Conservation (phyloP, 1,284 basidiomycete species). For the Uromyces viciae-fabae region DNA sequence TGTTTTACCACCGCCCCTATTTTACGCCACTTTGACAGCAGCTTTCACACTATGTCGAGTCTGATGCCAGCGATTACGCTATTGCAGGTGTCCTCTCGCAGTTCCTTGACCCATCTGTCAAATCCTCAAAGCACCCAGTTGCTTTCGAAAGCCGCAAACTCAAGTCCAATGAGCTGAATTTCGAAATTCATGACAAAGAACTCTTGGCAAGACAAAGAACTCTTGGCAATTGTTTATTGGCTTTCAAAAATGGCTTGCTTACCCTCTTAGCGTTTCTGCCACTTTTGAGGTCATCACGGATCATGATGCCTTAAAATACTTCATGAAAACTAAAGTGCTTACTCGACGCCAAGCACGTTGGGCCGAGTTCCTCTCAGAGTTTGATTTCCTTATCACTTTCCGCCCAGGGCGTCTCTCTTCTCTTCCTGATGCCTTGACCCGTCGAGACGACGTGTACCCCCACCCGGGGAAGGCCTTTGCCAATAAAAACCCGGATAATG, state of each 20-base stretch:
- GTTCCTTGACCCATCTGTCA: neutral
- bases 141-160: slow-evolving; percentile 13
- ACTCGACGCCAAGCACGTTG: neutral
- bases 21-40: neutral
- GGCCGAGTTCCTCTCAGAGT: neutral
- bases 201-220: slow-evolving; percentile 1
- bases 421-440: slow-evolving; percentile 12
- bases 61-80: neutral
- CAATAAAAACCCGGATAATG: neutral
- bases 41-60: neutral
- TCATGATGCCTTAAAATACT: neutral
- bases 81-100: neutral
- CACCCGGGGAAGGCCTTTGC: neutral
- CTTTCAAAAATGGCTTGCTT: neutral
- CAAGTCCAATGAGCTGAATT: neutral
- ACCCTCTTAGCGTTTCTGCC: neutral
- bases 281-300: neutral
- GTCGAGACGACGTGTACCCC: neutral
- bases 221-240: neutral
- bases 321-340: neutral
- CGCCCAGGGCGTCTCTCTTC: neutral
- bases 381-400: neutral
- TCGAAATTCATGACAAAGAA: slow-evolving; percentile 4
- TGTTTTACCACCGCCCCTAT: neutral
- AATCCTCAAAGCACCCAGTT: neutral